Evolutionary conservation across 2,329 filamentous ascomycete species (phyloP).

Genomic region (Alternaria gansuensis): DNA sequence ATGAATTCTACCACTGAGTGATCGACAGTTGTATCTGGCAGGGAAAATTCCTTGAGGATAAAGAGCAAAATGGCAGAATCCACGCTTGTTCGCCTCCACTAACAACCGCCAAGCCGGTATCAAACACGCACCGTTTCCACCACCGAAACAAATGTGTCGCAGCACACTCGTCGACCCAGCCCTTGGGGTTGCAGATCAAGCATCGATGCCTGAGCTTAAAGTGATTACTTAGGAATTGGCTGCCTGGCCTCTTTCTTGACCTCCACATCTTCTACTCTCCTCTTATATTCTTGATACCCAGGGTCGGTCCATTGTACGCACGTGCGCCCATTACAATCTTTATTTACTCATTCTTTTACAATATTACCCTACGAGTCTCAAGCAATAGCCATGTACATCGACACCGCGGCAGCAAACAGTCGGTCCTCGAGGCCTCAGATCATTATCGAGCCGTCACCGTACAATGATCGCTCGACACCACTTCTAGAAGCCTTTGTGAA

Average conservation of each 20-base stretch:
- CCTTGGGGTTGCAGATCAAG: conserved; percentile 24
- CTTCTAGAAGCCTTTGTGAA: conserved; percentile 39
- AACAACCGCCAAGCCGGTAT: conserved; percentile 24
- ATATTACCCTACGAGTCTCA: background rate
- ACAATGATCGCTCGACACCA: conserved; percentile 35
- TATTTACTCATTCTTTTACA: conserved; percentile 5
- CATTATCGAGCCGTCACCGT: conserved; percentile 26
- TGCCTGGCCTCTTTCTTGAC: conserved; percentile 26
- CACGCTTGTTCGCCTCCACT: conserved; percentile 2
- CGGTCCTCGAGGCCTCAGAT: conserved; percentile 33
- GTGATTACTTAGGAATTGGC: conserved; percentile 21
- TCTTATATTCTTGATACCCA: conserved; percentile 13
- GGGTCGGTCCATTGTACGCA: conserved; percentile 6
- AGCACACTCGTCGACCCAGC: conserved; percentile 18
- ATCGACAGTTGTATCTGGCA: background rate
- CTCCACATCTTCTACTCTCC: conserved; percentile 11
- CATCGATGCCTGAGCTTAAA: conserved; percentile 23
- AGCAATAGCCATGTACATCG: conserved; percentile 42
- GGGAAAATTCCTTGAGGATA: background rate
- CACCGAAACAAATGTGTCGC: conserved; percentile 42
- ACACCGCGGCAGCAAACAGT: conserved; percentile 46
- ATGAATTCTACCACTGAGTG: background rate
- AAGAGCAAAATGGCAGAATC: background rate
- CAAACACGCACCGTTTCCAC: conserved; percentile 40
- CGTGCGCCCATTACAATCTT: conserved; percentile 10